phyloP scores from a whole-genome alignment of 23 red algal species.

The Gracilariopsis chorda region DNA sequence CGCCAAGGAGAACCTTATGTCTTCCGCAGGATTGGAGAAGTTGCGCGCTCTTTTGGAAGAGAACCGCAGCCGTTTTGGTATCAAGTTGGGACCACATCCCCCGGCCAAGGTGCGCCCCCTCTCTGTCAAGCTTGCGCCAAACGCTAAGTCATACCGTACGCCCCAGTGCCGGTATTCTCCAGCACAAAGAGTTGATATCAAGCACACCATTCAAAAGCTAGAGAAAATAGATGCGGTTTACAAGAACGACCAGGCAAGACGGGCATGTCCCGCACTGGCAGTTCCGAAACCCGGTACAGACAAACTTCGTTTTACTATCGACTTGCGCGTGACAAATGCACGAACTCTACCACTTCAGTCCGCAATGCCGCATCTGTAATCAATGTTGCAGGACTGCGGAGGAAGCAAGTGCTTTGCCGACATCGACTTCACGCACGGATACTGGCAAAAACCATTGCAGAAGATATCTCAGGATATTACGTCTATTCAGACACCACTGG shows the following conservation, averaged over 20 bases:
- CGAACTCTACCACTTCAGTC: neutral
- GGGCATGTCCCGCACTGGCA: neutral
- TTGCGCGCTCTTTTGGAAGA: neutral
- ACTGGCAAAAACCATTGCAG: constrained; percentile 29
- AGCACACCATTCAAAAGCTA: neutral
- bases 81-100: neutral
- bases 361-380: constrained; percentile 35
- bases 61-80: neutral
- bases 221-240: neutral
- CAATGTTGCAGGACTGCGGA: constrained; percentile 6
- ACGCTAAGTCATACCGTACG: neutral
- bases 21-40: neutral
- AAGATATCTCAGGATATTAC: neutral
- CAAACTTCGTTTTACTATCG: neutral
- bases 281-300: neutral
- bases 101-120: neutral
- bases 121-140: neutral
- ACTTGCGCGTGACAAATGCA: neutral
- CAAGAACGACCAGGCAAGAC: neutral
- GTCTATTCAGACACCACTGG: constrained; percentile 31
- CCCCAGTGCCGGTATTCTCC: neutral
- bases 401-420: neutral
- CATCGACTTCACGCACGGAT: neutral
- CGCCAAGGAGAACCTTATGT: neutral
- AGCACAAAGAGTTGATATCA: neutral